phyloP scores from a whole-genome alignment of 164 flowering plant genomes.

The Paratinospora sagittata region DNA sequence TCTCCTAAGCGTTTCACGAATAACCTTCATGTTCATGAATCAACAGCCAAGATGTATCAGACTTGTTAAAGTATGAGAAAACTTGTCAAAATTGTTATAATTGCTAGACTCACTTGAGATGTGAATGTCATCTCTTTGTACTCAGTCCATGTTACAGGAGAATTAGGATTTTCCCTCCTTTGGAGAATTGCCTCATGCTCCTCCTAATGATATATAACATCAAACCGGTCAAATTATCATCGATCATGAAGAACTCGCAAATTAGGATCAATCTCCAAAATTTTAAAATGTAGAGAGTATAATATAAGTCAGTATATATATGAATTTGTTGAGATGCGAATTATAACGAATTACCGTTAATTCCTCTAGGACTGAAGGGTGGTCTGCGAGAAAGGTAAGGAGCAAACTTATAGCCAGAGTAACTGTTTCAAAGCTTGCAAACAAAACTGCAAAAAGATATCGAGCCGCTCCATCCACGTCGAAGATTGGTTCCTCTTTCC shows the following conservation, averaged over 20 bases:
- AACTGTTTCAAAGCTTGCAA: constrained; percentile 33
- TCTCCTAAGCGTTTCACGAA: constrained; percentile 32
- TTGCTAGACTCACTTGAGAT: constrained; percentile 15
- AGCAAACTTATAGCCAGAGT: constrained; percentile 22
- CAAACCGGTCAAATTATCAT: too few relatives aligned
- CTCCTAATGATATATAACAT: constrained; percentile 15
- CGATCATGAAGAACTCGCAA: too few relatives aligned
- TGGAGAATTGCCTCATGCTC: constrained; percentile 28
- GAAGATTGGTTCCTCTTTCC: constrained; percentile 18
- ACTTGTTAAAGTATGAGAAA: too few relatives aligned
- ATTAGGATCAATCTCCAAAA: too few relatives aligned
- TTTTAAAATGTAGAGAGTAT: too few relatives aligned
- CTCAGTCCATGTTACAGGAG: constrained; percentile 29
- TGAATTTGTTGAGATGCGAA: too few relatives aligned
- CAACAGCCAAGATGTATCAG: too few relatives aligned
- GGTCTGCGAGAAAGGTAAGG: constrained; percentile 26
- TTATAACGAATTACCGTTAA: constrained; percentile 30
- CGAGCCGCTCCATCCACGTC: constrained; percentile 24
- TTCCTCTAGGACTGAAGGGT: constrained; percentile 56
- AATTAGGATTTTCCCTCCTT: constrained; percentile 19
- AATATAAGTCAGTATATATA: too few relatives aligned
- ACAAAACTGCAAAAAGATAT: constrained; percentile 27
- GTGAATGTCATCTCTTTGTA: constrained; percentile 40
- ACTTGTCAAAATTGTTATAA: not conserved
- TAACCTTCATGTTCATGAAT: constrained; percentile 19